Evolutionary conservation across 495 filamentous ascomycete species (phyloP), one percentile per base, ranked within the genome.

Genomic region (Astrothelium macrocarpum): DNA sequence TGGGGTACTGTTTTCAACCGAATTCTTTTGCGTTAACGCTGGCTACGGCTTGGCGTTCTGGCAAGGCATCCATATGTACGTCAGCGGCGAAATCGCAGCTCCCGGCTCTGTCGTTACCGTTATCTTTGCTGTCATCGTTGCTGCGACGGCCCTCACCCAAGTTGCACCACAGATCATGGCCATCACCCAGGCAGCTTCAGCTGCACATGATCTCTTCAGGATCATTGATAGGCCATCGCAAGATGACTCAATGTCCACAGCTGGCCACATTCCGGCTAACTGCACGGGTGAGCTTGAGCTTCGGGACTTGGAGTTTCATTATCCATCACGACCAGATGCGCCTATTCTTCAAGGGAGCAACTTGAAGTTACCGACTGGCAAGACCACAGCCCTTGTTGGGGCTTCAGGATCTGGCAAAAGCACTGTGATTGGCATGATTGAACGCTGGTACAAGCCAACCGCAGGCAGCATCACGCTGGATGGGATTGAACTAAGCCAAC

Each of bases 351-450:
- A 79, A 53, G 59, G 45, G 11, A 32, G 59, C 20, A 63, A 46
- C 18, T 36, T 63, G 23, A 43, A 31, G 26, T 53, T 66, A 23
- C 61, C 64, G 53, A 29, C 60, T 34, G 61, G 64, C 29, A 66
- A 59, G 45, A 59, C 61, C 32, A 63, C 64, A 18, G 64, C 64
- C 16, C 32, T 66, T 31, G 64, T 66, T 46, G 64, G 64, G 16
- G 49, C 61, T 14, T 65, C 60, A 18, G 64, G 64, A 56, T 61
- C 53, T 32, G 64, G 64, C 14, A 66, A 77, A 68, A 86, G 82
- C 62, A 90, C 87, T 0, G 82, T 90, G 45, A 82, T 87, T 0
- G 82, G 78, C 0, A 71, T 90, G 28, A 67, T 88, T 18, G 82
- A 87, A 69, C 72, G 87, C 61, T 88, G 81, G 79, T 90, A 90